Percentiles rank a stretch among this genome's conserved stretches.
Conservation (phyloP, 495 filamentous ascomycete genomes). For the Cairneyella variabilis region DNA sequence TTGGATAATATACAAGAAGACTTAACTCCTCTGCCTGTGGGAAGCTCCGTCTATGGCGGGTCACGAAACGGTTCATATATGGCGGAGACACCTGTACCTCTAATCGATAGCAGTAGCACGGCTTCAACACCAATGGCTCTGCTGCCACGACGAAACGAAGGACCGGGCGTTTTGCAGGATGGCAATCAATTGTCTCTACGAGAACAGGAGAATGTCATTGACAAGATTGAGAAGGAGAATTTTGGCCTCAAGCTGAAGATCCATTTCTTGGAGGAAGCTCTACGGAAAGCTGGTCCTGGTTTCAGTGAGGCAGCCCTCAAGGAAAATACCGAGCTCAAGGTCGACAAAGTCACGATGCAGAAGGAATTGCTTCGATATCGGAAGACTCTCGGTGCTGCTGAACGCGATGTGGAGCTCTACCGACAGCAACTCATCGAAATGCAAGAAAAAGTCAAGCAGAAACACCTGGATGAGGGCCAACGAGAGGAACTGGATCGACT, state of each 20-base stretch:
- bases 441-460: conserved; percentile 71
- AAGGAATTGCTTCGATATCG: conserved; percentile 78
- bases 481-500: conserved; percentile 56
- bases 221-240: conserved; percentile 91
- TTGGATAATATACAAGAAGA: conserved; percentile 59
- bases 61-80: conserved; percentile 42
- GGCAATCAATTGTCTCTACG: conserved; percentile 87
- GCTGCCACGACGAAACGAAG: conserved; percentile 53
- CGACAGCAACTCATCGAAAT: conserved; percentile 73
- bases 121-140: conserved; percentile 75
- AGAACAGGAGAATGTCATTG: conserved; percentile 93
- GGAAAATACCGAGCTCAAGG: conserved; percentile 95
- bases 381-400: conserved; percentile 71
- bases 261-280: conserved; percentile 72
- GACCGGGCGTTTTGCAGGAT: conserved; percentile 62
- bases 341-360: conserved; percentile 81
- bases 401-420: conserved; percentile 76
- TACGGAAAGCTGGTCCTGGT: conserved; percentile 79
- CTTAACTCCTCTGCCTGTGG: conserved; percentile 55
- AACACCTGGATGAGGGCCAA: conserved; percentile 61
- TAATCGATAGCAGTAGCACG: conserved; percentile 70
- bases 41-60: conserved; percentile 66
- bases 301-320: conserved; percentile 82
- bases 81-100: conserved; percentile 61
- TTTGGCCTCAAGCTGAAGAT: conserved; percentile 78